phyloP scores from a whole-genome alignment of 2,329 filamentous ascomycete genomes.

The Pseudophaeomoniella oleicola region DNA sequence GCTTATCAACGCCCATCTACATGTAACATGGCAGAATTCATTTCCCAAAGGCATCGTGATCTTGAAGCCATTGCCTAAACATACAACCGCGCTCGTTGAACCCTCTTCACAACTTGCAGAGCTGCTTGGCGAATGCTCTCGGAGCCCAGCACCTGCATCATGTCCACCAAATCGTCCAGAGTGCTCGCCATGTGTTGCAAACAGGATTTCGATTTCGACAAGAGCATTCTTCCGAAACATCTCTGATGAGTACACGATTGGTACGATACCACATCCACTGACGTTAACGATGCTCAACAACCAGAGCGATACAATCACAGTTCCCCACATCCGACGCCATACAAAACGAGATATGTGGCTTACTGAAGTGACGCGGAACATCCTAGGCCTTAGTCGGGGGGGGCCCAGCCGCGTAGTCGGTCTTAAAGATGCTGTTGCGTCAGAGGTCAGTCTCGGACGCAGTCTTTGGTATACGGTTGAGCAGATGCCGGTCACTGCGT shows the following conservation, averaged over 20 bases:
- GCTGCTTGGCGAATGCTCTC: slow-evolving; percentile 60
- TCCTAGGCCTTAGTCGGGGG: slow-evolving; percentile 49
- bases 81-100: slow-evolving; percentile 58
- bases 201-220: slow-evolving; percentile 52
- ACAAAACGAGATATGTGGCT: slow-evolving; percentile 71
- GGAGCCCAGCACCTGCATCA: slow-evolving; percentile 55
- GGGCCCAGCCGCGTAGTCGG: slow-evolving; percentile 52
- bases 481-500: slow-evolving; percentile 21
- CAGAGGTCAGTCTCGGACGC: slow-evolving; percentile 45
- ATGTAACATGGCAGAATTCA: slow-evolving; percentile 67
- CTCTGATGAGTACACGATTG: slow-evolving; percentile 63
- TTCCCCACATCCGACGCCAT: slow-evolving; percentile 51
- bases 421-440: slow-evolving; percentile 72
- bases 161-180: slow-evolving; percentile 70
- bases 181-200: slow-evolving; percentile 60
- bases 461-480: slow-evolving; percentile 75
- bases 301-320: slow-evolving; percentile 42
- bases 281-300: slow-evolving; percentile 58
- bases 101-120: slow-evolving; percentile 59
- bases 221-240: slow-evolving; percentile 56
- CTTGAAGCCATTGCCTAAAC: slow-evolving; percentile 61
- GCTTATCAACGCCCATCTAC: slow-evolving; percentile 74
- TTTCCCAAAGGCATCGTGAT: slow-evolving; percentile 68
- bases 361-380: slow-evolving; percentile 50
- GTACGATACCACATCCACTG: slow-evolving; percentile 81